Evolutionary conservation across 768 basidiomycete genomes (phyloP).

Genomic region (Lentinula aciculospora): DNA sequence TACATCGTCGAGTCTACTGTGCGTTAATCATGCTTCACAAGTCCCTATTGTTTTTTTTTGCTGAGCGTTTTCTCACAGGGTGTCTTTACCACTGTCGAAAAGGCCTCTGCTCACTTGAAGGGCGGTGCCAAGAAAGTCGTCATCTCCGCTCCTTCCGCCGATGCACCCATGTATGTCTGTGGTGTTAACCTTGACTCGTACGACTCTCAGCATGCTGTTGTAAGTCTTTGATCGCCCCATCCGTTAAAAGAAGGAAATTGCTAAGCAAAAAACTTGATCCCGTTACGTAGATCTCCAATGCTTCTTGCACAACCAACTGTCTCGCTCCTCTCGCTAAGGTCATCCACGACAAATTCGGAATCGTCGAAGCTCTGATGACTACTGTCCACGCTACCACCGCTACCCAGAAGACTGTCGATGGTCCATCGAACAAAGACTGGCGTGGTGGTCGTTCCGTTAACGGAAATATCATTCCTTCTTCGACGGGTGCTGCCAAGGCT

Average conservation of each 20-base stretch:
- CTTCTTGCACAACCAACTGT: slow-evolving; percentile 99
- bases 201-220: slow-evolving; percentile 82
- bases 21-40: slow-evolving; percentile 20
- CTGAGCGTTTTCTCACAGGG: slow-evolving; percentile 46
- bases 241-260: too few species aligned
- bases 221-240: slow-evolving; percentile 30
- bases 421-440: slow-evolving; percentile 95
- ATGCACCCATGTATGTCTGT: slow-evolving; percentile 91
- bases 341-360: slow-evolving; percentile 94
- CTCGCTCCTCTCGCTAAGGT: slow-evolving; percentile 99
- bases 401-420: slow-evolving; percentile 93
- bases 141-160: slow-evolving; percentile 95
- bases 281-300: slow-evolving; percentile 81
- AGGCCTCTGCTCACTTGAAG: slow-evolving; percentile 90
- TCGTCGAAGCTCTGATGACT: slow-evolving; percentile 97
- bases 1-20: slow-evolving; percentile 97
- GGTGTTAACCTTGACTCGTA: slow-evolving; percentile 96
- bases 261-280: too few species aligned
- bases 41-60: slow-evolving; percentile 11
- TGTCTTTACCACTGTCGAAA: slow-evolving; percentile 96
- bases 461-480: slow-evolving; percentile 99
- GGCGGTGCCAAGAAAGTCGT: slow-evolving; percentile 99
- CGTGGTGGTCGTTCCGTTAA: slow-evolving; percentile 93
- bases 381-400: slow-evolving; percentile 97
- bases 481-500: slow-evolving; percentile 98